phyloP scores from a whole-genome alignment of 2,329 filamentous ascomycete species.

The Paramyrothecium sp. region DNA sequence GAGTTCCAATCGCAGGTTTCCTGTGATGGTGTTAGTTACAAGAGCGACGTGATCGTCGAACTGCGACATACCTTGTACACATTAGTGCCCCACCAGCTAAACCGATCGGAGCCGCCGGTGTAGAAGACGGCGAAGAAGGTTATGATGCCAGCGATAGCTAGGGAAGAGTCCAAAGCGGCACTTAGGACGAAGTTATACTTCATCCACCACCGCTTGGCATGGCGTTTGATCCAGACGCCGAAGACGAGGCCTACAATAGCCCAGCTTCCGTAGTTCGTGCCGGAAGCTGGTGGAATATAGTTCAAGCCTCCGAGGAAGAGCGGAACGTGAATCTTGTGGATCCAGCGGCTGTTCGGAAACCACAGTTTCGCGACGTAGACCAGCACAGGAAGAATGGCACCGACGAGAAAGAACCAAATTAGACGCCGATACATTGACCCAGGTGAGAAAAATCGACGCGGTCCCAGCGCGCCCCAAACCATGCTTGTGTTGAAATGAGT shows the following conservation, averaged over 20 bases:
- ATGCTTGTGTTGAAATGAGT: conserved; percentile 52
- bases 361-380: conserved; percentile 35
- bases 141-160: conserved; percentile 27
- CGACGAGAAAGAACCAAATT: conserved; percentile 54
- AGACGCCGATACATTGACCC: conserved; percentile 48
- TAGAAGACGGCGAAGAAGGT: conserved; percentile 32
- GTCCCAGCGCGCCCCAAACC: conserved; percentile 57
- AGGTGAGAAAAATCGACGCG: conserved; percentile 50
- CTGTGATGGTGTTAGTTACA: too few species aligned
- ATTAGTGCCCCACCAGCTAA: conserved; percentile 28
- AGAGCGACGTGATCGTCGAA: too few species aligned
- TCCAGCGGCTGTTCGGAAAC: conserved; percentile 21
- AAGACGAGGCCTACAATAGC: conserved; percentile 26
- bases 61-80: conserved; percentile 10
- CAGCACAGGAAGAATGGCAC: conserved; percentile 43
- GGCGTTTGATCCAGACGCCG: conserved; percentile 19
- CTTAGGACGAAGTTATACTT: conserved; percentile 29
- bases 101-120: conserved; percentile 19
- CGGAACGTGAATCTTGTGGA: conserved; percentile 26
- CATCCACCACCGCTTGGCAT: conserved; percentile 25
- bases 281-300: conserved; percentile 29
- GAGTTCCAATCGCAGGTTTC: not conserved
- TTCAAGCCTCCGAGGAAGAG: conserved; percentile 27
- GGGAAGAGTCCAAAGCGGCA: conserved; percentile 27
- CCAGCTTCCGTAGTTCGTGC: conserved; percentile 30